Conservation (phyloP, 1,284 basidiomycete species). For the Meripilus lineatus region DNA sequence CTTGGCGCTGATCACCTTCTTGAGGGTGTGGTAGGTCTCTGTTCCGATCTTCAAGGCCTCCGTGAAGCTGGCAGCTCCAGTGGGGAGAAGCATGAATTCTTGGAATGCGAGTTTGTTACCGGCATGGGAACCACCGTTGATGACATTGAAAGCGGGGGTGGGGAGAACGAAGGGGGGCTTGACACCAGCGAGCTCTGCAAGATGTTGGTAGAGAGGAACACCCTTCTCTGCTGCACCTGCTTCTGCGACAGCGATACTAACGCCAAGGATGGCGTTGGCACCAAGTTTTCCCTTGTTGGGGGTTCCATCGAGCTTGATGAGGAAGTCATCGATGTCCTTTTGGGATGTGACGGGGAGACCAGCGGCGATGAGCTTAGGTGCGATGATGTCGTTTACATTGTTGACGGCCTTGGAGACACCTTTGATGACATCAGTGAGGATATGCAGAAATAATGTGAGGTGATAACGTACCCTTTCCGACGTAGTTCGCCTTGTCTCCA, state of each 20-base stretch:
- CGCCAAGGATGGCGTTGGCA: constrained; percentile 98
- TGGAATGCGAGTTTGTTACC: constrained; percentile 99
- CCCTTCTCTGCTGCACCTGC: constrained; percentile 94
- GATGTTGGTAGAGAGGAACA: constrained; percentile 94
- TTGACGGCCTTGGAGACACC: constrained; percentile 92
- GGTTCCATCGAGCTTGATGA: constrained; percentile 98
- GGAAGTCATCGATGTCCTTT: constrained; percentile 96
- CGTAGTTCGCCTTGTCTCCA: constrained; percentile 88
- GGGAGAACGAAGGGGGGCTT: constrained; percentile 92
- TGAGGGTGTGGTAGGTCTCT: constrained; percentile 97
- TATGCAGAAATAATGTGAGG: background rate
- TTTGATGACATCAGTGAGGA: constrained; percentile 24
- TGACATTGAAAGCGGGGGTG: constrained; percentile 95
- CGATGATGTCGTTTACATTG: constrained; percentile 94
- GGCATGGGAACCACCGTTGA: constrained; percentile 99
- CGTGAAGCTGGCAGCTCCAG: constrained; percentile 86
- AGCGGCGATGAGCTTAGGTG: constrained; percentile 85
- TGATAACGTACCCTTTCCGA: constrained; percentile 80
- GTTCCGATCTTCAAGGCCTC: constrained; percentile 99
- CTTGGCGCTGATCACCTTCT: constrained; percentile 99
- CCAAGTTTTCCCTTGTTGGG: constrained; percentile 99
- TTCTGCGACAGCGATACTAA: constrained; percentile 94
- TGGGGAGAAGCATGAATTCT: constrained; percentile 99
- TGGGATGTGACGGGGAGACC: constrained; percentile 87
- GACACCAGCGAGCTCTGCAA: constrained; percentile 92